A percentile compares a stretch with the other conserved stretches of the same genome.
phyloP scores from a whole-genome alignment of 2,329 filamentous ascomycete genomes.

The Colletotrichum theobromicola region DNA sequence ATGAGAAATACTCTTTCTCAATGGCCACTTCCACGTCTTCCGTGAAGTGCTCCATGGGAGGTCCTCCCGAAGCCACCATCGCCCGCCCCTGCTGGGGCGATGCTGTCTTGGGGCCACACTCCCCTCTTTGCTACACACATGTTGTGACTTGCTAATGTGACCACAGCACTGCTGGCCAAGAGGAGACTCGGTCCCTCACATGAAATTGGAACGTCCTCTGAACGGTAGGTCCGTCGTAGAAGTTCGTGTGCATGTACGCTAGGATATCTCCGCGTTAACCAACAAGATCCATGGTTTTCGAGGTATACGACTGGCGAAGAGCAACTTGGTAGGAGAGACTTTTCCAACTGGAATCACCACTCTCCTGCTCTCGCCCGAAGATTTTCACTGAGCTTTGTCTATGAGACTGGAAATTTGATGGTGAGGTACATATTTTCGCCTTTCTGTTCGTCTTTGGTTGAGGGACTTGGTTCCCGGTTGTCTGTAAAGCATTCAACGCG shows the following conservation, averaged over 20 bases:
- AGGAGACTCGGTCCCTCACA: background rate
- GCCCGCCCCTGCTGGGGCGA: background rate
- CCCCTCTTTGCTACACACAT: background rate
- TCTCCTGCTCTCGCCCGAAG: slow-evolving; percentile 76
- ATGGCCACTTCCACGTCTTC: slow-evolving; percentile 74
- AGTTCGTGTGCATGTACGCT: slow-evolving; percentile 55
- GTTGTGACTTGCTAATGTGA: slow-evolving; percentile 8
- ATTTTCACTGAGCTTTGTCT: slow-evolving; percentile 68
- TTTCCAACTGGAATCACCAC: slow-evolving; percentile 51
- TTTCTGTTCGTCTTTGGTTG: background rate
- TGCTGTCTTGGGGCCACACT: background rate
- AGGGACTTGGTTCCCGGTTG: background rate
- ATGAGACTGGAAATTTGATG: slow-evolving; percentile 84
- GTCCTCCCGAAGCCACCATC: slow-evolving; percentile 66
- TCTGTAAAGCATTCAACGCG: background rate
- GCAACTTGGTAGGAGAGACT: slow-evolving; percentile 54
- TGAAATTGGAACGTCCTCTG: slow-evolving; percentile 24
- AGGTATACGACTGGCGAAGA: slow-evolving; percentile 97
- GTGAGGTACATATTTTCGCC: slow-evolving; percentile 70
- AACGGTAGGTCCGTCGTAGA: slow-evolving; percentile 1
- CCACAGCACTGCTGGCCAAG: background rate
- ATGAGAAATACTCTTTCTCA: slow-evolving; percentile 58
- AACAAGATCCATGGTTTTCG: slow-evolving; percentile 72
- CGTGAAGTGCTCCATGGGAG: slow-evolving; percentile 81
- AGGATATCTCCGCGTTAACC: slow-evolving; percentile 89